These are phyloP conservation scores for Capsicum chinense DNA, from an alignment of 257 asterid genomes.

Conservation along the genomic window DNA sequence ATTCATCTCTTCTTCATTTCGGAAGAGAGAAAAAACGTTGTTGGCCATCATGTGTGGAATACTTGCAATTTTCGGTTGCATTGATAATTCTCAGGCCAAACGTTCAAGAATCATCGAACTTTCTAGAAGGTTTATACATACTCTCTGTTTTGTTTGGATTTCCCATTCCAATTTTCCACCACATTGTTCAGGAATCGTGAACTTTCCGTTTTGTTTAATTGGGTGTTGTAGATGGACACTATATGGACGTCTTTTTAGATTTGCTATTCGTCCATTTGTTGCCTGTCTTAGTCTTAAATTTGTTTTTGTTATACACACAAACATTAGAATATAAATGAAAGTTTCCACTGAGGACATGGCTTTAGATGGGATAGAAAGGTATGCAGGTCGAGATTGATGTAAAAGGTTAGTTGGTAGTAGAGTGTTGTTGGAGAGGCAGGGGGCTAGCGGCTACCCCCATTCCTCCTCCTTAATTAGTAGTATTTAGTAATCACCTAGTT, in stretches of 20 bases:
- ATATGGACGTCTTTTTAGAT: neutral
- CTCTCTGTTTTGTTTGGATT: neutral
- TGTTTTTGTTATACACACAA: neutral
- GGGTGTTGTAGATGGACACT: neutral
- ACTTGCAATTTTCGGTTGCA: constrained; percentile 89
- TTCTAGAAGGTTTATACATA: constrained; percentile 69
- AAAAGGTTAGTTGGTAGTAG: neutral
- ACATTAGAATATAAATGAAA: neutral
- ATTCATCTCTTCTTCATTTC: constrained; percentile 1
- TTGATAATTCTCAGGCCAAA: constrained; percentile 74
- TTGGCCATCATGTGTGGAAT: constrained; percentile 82
- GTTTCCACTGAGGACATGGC: neutral
- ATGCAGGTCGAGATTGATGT: neutral
- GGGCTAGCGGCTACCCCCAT: neutral
- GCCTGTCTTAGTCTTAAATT: neutral
- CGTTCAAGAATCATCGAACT: constrained; percentile 91
- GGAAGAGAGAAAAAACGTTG: neutral
- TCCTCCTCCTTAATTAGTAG: neutral
- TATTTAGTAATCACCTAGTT: neutral
- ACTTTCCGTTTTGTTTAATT: neutral
- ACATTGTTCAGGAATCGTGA: neutral
- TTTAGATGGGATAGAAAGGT: neutral
- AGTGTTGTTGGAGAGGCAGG: neutral
- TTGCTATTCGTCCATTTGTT: neutral
- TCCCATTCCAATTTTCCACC: neutral